These are phyloP conservation scores for Eucalyptus sp. DNA, from an alignment of 345 rosid species.

Conservation along the genomic window DNA sequence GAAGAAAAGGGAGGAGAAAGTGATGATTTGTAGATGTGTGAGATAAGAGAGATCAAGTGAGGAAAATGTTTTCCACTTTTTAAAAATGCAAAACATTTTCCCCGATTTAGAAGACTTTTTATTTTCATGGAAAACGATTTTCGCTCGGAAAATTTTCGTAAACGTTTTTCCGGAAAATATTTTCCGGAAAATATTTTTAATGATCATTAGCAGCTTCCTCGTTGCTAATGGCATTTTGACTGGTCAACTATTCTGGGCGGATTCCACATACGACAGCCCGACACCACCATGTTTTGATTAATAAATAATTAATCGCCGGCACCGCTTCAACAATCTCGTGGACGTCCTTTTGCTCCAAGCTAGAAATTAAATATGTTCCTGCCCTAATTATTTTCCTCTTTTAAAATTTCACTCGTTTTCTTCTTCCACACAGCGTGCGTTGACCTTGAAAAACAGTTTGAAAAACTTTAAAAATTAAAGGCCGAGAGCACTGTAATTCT, in stretches of 20 bases:
- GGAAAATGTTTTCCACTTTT: too few species aligned
- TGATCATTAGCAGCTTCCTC: neutral
- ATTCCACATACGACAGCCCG: neutral
- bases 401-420: neutral
- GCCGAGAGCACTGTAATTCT: neutral
- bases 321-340: neutral
- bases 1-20: too few species aligned
- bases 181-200: too few species aligned
- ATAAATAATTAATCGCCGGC: neutral
- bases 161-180: too few species aligned
- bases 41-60: too few species aligned
- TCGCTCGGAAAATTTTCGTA: too few species aligned
- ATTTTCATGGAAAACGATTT: too few species aligned
- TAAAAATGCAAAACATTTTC: too few species aligned
- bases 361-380: neutral
- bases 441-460: neutral
- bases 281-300: neutral
- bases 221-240: neutral
- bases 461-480: neutral
- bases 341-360: neutral
- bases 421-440: neutral
- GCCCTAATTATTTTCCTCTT: neutral
- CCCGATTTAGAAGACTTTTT: too few species aligned
- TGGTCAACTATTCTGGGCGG: neutral
- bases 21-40: too few species aligned